Evolutionary conservation across 1,284 basidiomycete species (phyloP).

Genomic region (Ganoderma leucocontextum): DNA sequence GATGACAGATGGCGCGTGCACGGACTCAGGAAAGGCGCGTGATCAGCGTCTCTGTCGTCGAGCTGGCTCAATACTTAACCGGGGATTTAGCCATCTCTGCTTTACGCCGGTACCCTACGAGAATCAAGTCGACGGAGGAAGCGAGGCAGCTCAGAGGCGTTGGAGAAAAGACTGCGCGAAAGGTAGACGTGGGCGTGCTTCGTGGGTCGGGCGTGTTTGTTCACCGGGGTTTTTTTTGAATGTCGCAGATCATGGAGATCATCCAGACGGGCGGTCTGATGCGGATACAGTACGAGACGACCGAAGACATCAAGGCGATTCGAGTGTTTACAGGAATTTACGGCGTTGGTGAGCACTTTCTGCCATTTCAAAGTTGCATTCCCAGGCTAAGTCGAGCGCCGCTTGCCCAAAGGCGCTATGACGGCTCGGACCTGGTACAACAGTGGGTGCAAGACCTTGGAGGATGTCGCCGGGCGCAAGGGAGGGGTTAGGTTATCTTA

Average conservation of each 20-base stretch:
- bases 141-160: constrained; percentile 72
- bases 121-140: constrained; percentile 69
- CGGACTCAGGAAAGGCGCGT: constrained; percentile 67
- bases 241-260: constrained; percentile 77
- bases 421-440: constrained; percentile 79
- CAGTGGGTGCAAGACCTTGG: constrained; percentile 80
- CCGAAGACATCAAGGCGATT: constrained; percentile 62
- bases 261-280: constrained; percentile 70
- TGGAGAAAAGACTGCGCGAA: constrained; percentile 77
- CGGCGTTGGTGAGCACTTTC: constrained; percentile 72
- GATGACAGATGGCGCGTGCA: constrained; percentile 71
- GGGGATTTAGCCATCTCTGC: constrained; percentile 17
- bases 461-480: constrained; percentile 71
- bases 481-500: constrained; percentile 67
- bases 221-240: background rate
- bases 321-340: constrained; percentile 81
- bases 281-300: constrained; percentile 68
- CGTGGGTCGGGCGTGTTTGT: background rate
- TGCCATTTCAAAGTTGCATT: no score
- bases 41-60: background rate
- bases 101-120: constrained; percentile 60
- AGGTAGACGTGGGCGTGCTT: constrained; percentile 54
- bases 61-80: background rate
- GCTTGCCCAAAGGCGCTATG: constrained; percentile 53
- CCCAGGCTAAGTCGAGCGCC: background rate